Conservation (phyloP, 2,329 filamentous ascomycete species). For the Proliferodiscus dingleyae region DNA sequence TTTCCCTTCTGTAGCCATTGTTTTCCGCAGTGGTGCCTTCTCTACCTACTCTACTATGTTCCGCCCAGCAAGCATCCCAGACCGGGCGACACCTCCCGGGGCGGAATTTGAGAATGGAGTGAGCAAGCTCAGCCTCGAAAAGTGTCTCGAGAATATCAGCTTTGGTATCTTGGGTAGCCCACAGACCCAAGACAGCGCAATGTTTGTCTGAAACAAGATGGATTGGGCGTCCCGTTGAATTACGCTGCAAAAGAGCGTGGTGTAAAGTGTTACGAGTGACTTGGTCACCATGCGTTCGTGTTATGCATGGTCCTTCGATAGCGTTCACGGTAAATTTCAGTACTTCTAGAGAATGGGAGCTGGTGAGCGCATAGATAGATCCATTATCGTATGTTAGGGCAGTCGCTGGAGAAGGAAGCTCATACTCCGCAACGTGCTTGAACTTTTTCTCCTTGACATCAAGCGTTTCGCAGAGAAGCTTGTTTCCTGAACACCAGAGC, state of each 20-base stretch:
- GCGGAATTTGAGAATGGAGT: slow-evolving; percentile 53
- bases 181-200: slow-evolving; percentile 28
- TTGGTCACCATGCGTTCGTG: slow-evolving; percentile 28
- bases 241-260: slow-evolving; percentile 14
- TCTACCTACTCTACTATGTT: slow-evolving; percentile 32
- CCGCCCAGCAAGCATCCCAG: slow-evolving; percentile 25
- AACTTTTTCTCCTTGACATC: slow-evolving; percentile 48
- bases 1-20: background rate
- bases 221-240: slow-evolving; percentile 16
- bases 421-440: slow-evolving; percentile 40
- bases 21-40: background rate
- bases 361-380: slow-evolving; percentile 47
- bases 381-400: slow-evolving; percentile 44
- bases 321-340: slow-evolving; percentile 37
- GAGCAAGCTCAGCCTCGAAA: slow-evolving; percentile 52
- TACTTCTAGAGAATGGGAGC: slow-evolving; percentile 50
- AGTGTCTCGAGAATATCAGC: slow-evolving; percentile 34
- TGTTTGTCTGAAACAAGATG: slow-evolving; percentile 31
- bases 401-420: slow-evolving; percentile 49
- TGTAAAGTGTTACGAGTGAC: slow-evolving; percentile 29
- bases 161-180: slow-evolving; percentile 25
- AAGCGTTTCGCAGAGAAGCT: slow-evolving; percentile 52
- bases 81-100: slow-evolving; percentile 43
- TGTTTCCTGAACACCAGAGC: slow-evolving; percentile 50
- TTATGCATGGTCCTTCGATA: slow-evolving; percentile 22